These are phyloP conservation scores for Pythium brachiatum DNA, from an alignment of 352 stramenopile genomes.

Conservation along the genomic window DNA sequence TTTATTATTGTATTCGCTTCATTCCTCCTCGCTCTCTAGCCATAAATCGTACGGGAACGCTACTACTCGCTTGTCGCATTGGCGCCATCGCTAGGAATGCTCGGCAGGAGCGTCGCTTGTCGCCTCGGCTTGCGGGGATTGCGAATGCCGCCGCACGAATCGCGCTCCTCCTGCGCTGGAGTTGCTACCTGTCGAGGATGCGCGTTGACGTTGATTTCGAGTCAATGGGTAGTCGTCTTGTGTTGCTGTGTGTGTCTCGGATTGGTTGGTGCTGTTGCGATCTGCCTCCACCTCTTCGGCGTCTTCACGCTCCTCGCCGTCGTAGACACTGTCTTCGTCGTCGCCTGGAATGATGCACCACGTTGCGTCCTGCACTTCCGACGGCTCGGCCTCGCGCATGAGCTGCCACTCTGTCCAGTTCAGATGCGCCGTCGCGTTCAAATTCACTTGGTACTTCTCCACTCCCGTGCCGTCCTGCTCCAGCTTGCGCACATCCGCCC, in stretches of 20 bases:
- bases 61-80: background rate
- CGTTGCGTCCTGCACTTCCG: background rate
- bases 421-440: constrained; percentile 21
- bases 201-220: background rate
- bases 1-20: background rate
- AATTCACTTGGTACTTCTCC: constrained; percentile 22
- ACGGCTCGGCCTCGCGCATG: constrained; percentile 20
- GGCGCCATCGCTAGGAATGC: background rate
- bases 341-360: constrained; percentile 12
- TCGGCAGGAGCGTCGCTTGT: background rate
- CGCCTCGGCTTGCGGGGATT: background rate
- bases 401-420: constrained; percentile 23
- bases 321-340: background rate
- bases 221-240: background rate
- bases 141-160: background rate
- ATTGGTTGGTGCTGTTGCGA: background rate
- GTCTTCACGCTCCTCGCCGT: background rate
- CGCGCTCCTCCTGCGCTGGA: background rate
- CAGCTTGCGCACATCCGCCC: constrained; percentile 25
- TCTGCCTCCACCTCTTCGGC: background rate
- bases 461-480: background rate
- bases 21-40: background rate
- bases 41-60: background rate
- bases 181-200: background rate
- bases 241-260: background rate